Base-by-base conservation (phyloP, 2,329 filamentous ascomycete species). In the Metarhizium humberi region DNA sequence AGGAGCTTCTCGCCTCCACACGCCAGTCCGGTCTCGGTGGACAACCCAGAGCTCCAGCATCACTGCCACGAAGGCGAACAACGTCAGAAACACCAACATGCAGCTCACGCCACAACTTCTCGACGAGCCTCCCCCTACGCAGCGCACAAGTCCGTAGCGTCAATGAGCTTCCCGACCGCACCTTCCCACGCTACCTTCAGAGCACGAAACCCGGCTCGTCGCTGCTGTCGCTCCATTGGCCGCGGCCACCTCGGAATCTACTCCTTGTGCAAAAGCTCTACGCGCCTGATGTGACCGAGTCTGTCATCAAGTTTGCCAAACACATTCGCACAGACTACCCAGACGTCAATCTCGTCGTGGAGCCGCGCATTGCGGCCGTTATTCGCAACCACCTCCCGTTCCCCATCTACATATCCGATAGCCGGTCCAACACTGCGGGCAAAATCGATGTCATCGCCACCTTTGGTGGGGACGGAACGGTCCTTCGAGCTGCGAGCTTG, bases 391-490 rank as follows among this genome's bases (percentile, higher is more conserved):
- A 75, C 2, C 76, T 97, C 5, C 71, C 82, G 4, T 91, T 91
- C 60, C 88, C 91, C 5, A 79, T 95, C 45, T 92, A 90, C 66
- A 78, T 80, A 38, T 72, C 72, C 54, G 76, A 72, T 53, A 72
- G 73, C 43, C 68, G 78, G 1, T 63, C 75, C 36, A 76, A 75
- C 25, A 82, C 94, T 54, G 83, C 90, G 45, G 76, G 84, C 56
- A 96, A 94, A 73, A 86, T 95, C 57, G 94, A 99, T 66, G 77
- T 96, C 56, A 86, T 92, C 25, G 85, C 90, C 47, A 97, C 94
- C 0, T 83, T 99, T 51, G 94, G 94, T 53, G 94, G 94, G 46
- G 94, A 99, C 16, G 70, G 70, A 8, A 72, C 70, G 3, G 70
- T 72, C 8, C 57, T 72, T 13, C 64, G 70, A 25, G 70, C 70